These are phyloP conservation scores for Retiboletus flavoniger DNA, from an alignment of 1,284 basidiomycete species.

Conservation along the genomic window DNA sequence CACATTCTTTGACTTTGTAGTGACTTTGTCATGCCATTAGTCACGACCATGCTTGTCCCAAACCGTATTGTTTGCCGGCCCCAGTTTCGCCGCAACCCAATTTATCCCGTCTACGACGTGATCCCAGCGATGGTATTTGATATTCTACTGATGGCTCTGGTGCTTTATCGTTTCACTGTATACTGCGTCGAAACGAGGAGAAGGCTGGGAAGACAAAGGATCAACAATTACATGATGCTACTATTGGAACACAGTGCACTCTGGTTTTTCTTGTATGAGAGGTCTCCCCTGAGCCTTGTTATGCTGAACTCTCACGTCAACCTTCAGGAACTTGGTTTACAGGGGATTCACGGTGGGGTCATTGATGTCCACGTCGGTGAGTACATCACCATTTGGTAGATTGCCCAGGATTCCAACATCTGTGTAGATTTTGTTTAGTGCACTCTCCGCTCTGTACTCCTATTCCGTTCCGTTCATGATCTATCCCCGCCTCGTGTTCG, in stretches of 20 bases:
- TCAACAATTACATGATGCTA: conserved; percentile 14
- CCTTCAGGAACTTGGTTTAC: conserved; percentile 2
- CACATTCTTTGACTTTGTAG: background rate
- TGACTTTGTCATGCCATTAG: conserved; percentile 1
- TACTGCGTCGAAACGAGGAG: conserved; percentile 4
- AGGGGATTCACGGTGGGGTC: background rate
- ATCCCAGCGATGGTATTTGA: conserved; percentile 9
- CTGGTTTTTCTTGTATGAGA: conserved; percentile 15
- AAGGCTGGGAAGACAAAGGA: conserved; percentile 1
- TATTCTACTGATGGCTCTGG: conserved; percentile 4
- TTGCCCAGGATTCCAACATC: background rate
- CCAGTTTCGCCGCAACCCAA: background rate
- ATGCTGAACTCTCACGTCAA: background rate
- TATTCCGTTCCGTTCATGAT: background rate
- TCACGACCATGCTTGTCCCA: background rate
- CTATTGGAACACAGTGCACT: conserved; percentile 9
- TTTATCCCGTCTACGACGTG: background rate
- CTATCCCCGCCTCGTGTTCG: background rate
- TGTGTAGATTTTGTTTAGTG: background rate
- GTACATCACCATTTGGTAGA: background rate
- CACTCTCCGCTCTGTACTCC: background rate
- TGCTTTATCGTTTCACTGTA: conserved; percentile 7
- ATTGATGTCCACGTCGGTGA: background rate
- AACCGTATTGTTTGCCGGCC: background rate
- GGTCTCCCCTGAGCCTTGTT: background rate